Evolutionary conservation across 192 early-diverging fungal genomes (phyloP).

Genomic region (Backusella luteola): DNA sequence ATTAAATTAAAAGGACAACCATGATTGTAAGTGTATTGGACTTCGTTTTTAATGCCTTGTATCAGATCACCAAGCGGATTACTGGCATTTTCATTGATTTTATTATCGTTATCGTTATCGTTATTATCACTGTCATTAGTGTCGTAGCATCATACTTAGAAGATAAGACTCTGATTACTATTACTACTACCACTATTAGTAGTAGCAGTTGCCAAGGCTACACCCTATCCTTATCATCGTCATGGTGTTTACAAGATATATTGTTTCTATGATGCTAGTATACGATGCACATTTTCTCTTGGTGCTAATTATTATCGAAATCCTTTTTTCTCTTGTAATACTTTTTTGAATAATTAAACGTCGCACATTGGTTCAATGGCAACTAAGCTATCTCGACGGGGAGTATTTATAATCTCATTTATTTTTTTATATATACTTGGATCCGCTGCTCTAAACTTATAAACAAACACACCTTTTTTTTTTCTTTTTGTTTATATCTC

Average conservation of each 20-base stretch:
- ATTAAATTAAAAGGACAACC: not conserved
- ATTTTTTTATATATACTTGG: not conserved
- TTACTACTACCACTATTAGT: not conserved
- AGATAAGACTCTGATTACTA: not conserved
- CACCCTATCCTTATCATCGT: not conserved
- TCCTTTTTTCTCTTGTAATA: not conserved
- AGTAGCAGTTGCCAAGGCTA: not conserved
- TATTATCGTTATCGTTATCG: not conserved
- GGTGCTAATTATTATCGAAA: not conserved
- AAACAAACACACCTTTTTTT: not conserved
- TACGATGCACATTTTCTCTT: not conserved
- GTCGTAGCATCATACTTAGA: not conserved
- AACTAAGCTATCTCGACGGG: not conserved
- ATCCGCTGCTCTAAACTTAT: not conserved
- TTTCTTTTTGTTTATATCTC: not conserved
- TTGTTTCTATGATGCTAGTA: not conserved
- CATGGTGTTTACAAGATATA: not conserved
- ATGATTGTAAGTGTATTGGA: not conserved
- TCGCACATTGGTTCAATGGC: not conserved
- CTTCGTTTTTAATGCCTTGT: not conserved
- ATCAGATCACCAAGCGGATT: not conserved
- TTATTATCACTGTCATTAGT: not conserved
- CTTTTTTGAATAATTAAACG: not conserved
- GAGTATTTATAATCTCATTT: not conserved
- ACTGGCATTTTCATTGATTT: not conserved